Percentiles rank a stretch among this genome's conserved stretches.
Evolutionary conservation across 768 basidiomycete genomes (phyloP).

Genomic region (Phylloporus rhodoxanthus): DNA sequence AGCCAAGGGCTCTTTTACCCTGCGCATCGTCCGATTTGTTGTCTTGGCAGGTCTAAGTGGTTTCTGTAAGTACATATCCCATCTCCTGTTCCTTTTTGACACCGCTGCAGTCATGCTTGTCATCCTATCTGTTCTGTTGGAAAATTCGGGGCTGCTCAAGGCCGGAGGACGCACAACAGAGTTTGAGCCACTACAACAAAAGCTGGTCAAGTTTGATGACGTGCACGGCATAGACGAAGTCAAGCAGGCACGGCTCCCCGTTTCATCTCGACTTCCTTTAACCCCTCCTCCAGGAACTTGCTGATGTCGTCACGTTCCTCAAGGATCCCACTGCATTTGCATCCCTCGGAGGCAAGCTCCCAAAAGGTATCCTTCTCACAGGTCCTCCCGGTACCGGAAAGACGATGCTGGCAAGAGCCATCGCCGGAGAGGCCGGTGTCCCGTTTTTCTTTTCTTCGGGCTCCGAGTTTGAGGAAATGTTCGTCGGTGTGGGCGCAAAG

Average conservation of each 20-base stretch:
- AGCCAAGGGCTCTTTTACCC: slow-evolving; percentile 68
- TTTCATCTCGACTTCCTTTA: neutral
- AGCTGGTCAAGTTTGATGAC: slow-evolving; percentile 85
- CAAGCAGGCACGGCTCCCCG: slow-evolving; percentile 62
- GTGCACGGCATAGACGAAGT: slow-evolving; percentile 98
- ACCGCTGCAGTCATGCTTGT: slow-evolving; percentile 64
- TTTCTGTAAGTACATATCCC: slow-evolving; percentile 50
- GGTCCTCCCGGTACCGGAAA: slow-evolving; percentile 87
- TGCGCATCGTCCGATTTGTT: slow-evolving; percentile 58
- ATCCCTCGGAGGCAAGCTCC: slow-evolving; percentile 86
- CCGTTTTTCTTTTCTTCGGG: slow-evolving; percentile 97
- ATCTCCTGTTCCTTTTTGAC: slow-evolving; percentile 4
- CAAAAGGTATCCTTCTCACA: slow-evolving; percentile 89
- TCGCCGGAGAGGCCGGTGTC: slow-evolving; percentile 96
- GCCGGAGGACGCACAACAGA: slow-evolving; percentile 74
- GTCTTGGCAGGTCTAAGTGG: slow-evolving; percentile 49
- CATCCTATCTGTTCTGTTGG: slow-evolving; percentile 81
- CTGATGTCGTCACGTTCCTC: slow-evolving; percentile 92
- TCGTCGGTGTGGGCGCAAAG: slow-evolving; percentile 92
- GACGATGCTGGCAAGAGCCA: slow-evolving; percentile 84
- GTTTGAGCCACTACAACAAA: slow-evolving; percentile 77
- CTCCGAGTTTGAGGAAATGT: slow-evolving; percentile 98
- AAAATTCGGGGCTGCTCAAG: slow-evolving; percentile 91
- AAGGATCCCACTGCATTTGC: slow-evolving; percentile 90
- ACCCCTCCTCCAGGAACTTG: slow-evolving; percentile 58